A percentile compares a stretch with the other conserved stretches of the same genome.
These are phyloP conservation scores for Trichaptum fuscoviolaceum DNA, from an alignment of 768 basidiomycete genomes.

Conservation along the genomic window DNA sequence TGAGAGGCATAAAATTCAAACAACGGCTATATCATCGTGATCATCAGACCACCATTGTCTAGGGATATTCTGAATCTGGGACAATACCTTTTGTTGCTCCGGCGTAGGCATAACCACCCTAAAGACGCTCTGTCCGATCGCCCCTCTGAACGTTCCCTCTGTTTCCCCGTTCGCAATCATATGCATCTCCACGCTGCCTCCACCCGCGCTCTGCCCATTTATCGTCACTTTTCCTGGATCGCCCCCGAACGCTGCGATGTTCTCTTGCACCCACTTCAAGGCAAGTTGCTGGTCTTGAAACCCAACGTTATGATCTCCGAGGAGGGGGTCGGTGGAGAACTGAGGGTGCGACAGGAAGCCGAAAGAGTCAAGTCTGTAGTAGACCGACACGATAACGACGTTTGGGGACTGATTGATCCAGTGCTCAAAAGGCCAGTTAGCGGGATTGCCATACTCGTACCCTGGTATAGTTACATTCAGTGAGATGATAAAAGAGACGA, in stretches of 20 bases:
- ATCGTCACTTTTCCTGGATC: constrained; percentile 18
- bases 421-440: constrained; percentile 60
- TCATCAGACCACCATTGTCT: background rate
- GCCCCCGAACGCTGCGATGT: constrained; percentile 34
- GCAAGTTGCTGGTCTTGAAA: constrained; percentile 39
- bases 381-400: constrained; percentile 59
- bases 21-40: constrained; percentile 26
- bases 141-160: constrained; percentile 40
- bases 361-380: constrained; percentile 60
- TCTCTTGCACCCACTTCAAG: constrained; percentile 30
- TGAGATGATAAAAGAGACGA: background rate
- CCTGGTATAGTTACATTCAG: constrained; percentile 25
- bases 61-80: background rate
- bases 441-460: constrained; percentile 55
- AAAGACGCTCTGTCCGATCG: constrained; percentile 60
- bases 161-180: constrained; percentile 37
- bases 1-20: constrained; percentile 48
- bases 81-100: constrained; percentile 43
- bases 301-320: constrained; percentile 39
- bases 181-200: constrained; percentile 52
- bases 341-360: constrained; percentile 57
- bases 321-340: constrained; percentile 33
- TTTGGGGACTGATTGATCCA: constrained; percentile 61
- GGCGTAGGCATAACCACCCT: constrained; percentile 46
- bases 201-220: constrained; percentile 56